phyloP scores from a whole-genome alignment of 306 rosid genomes.

The Myrica gale region DNA sequence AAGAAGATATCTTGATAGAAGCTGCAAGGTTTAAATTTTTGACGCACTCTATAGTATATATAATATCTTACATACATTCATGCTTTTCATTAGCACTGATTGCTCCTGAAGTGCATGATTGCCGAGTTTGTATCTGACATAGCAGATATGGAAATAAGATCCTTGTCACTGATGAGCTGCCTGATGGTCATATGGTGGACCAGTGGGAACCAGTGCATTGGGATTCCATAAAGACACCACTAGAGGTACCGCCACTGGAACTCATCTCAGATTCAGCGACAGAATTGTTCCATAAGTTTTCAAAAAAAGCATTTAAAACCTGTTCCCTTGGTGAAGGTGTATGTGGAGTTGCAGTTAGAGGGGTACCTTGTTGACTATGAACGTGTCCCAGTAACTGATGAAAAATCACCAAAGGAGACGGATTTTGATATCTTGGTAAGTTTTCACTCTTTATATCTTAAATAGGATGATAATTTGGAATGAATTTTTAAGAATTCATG shows the following conservation, averaged over 20 bases:
- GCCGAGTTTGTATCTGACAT: slow-evolving; percentile 34
- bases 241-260: slow-evolving; percentile 55
- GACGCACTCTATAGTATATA: slow-evolving; percentile 18
- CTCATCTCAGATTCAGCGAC: slow-evolving; percentile 17
- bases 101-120: slow-evolving; percentile 23
- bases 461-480: neutral
- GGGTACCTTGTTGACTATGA: slow-evolving; percentile 90
- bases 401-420: slow-evolving; percentile 78
- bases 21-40: slow-evolving; percentile 63
- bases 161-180: slow-evolving; percentile 93
- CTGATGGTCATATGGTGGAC: slow-evolving; percentile 98
- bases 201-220: slow-evolving; percentile 83
- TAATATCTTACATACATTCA: slow-evolving; percentile 1
- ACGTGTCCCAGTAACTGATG: slow-evolving; percentile 94
- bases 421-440: slow-evolving; percentile 93
- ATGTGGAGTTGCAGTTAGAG: slow-evolving; percentile 65
- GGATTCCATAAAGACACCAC: slow-evolving; percentile 74
- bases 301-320: slow-evolving; percentile 24
- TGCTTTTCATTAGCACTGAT: slow-evolving; percentile 6
- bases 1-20: slow-evolving; percentile 72
- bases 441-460: slow-evolving; percentile 21
- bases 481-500: neutral
- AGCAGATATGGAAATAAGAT: slow-evolving; percentile 84
- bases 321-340: slow-evolving; percentile 57
- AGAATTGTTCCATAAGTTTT: slow-evolving; percentile 21